Percentiles rank a stretch among this genome's conserved stretches.
Evolutionary conservation across 2,329 filamentous ascomycete genomes (phyloP).

Genomic region (Penicillium italicum): DNA sequence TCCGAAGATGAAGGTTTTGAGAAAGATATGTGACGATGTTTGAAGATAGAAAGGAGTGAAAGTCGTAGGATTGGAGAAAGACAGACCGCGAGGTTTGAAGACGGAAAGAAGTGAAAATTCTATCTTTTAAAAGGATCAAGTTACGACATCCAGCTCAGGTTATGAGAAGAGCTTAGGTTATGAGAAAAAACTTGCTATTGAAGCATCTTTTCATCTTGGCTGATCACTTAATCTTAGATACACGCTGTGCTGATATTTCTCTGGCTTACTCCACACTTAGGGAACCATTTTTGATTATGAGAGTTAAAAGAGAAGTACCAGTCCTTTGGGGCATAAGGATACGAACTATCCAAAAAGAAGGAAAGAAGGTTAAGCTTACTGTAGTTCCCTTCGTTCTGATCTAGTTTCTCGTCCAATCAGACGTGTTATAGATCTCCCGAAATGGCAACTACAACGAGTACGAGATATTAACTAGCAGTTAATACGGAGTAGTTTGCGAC

Average conservation of each 20-base stretch:
- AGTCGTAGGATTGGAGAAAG: background rate
- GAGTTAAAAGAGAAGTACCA: background rate
- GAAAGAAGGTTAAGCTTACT: background rate
- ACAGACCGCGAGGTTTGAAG: background rate
- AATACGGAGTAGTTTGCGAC: background rate
- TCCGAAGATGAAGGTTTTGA: background rate
- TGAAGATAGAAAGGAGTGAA: background rate
- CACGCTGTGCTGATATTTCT: background rate
- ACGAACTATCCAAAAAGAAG: background rate
- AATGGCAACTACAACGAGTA: background rate
- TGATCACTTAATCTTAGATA: background rate
- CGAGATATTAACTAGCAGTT: background rate
- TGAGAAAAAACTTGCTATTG: background rate
- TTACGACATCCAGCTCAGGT: background rate
- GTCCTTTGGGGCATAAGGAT: background rate
- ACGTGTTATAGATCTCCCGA: background rate
- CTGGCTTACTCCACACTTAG: background rate
- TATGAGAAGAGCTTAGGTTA: background rate
- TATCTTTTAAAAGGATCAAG: background rate
- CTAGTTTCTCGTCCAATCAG: background rate
- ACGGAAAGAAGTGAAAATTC: background rate
- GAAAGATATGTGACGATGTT: background rate
- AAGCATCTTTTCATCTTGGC: background rate
- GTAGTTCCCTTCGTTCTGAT: background rate
- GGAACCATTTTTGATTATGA: background rate